Evolutionary conservation across 108 stramenopile genomes (phyloP), one percentile per base, ranked within the genome.

Genomic region (Aurantiochytrium sp.): DNA sequence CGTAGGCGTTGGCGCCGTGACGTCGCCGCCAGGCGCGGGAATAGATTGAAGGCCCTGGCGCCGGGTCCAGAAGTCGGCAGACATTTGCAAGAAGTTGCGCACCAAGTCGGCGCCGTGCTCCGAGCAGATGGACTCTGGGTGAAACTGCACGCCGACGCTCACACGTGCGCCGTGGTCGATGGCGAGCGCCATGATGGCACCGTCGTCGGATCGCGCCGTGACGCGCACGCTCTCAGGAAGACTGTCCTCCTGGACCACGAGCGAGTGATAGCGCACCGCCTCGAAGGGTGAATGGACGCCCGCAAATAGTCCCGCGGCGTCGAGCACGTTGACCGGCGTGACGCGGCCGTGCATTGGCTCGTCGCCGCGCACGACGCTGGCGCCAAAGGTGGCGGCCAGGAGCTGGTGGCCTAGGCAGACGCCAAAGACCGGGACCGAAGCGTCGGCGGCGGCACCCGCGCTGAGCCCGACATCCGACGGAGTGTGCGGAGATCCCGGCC

Each of bases 351-450:
- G 92, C 92, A 92, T 91, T 3, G 92, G 92, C 17, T 54, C 86
- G 4, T 45, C 36, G 36, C n/a, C 54, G 50, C 22, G 92, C 90
- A 45, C 21, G 37, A 17, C 91, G 31, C 17, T 21, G 39, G n/a
- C 88, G 27, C 90, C 90, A n/a, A 52, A 34, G 10, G n/a, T 4
- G 27, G 22, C 21, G 3, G 87, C 92, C 10, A 93, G 88, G 50
- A 91, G 90, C 86, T 93, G 90, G 55, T 92, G 92, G 2, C 92
- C 92, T 3, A 93, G 68, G 86, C 92, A 93, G 15, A 93, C 91
- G 19, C 92, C 92, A 37, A 93, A 86, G 19, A 93, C 59, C 17
- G 92, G 92, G n/a, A 91, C 55, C 17, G 45, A 65, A 5, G 22
- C 36, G 10, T 53, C 87, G n/a, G 52, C 50, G 15, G 85, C 36